Evolutionary conservation across 768 basidiomycete genomes (phyloP), one percentile per base, ranked within the genome.

Genomic region (Suillus variegatus): DNA sequence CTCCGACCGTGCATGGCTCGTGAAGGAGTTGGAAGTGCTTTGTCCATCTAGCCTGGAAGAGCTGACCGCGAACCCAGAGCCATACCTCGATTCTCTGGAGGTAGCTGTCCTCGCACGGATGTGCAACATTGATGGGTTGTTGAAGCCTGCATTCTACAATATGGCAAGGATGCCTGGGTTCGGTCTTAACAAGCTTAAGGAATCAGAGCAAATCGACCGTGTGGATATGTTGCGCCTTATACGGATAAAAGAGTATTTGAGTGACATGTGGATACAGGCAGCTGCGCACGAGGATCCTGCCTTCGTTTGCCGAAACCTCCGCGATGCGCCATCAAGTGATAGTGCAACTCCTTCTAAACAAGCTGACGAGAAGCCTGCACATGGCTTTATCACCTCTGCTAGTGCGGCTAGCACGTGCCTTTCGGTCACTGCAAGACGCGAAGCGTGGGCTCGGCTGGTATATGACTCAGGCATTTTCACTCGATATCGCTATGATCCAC

Each of bases 91-190:
- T 40, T 77, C 79, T 2, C 71, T 71, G 2, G 72, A 72, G 25
- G 78, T 75, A 2, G 67, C 81, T 32, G 58, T 68, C 16, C 71
- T 82, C 14, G 79, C 76, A 22, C 74, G 73, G 14, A 25, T 66
- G 6, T 77, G 67, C 63, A 66, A 72, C 32, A 44, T 80, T 10
- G 67, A 72, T 4, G 44, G 41, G 1, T 71, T 81, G 35, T 69
- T 78, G 18, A 77, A 78, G 58, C 71, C 72, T 51, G 80, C 80
- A 1, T 80, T 77, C 61, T 82, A 82, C 65, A 79, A 82, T 64
- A 71, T 83, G 14, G 69, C 70, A 22, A 62, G 68, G 57, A 8
- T 63, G 13, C 47, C 47, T 25, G 47, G 22, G 22, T 49, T 49
- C 12, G 47, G 47, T 49, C 47, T 49, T 13, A 13, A 49, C 22